Evolutionary conservation across 257 asterid species (phyloP).

Genomic region (Parsonsia alboflavescens): DNA sequence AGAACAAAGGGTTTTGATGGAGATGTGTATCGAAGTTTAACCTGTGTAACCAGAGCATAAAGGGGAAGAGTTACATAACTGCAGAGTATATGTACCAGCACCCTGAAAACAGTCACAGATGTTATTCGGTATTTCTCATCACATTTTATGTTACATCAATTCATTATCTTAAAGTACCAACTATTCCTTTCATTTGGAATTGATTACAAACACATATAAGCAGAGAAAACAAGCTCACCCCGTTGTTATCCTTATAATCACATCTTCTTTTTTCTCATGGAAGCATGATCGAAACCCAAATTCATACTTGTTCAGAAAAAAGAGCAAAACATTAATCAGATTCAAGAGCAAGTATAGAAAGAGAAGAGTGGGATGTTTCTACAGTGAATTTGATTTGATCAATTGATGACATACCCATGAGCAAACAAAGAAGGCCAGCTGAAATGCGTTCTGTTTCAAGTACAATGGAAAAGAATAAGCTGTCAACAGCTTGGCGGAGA

Average conservation of each 20-base stretch:
- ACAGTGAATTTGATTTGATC: background rate
- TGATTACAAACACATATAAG: background rate
- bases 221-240: conserved; percentile 36
- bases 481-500: background rate
- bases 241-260: conserved; percentile 44
- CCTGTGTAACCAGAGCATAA: conserved; percentile 67
- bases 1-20: background rate
- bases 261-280: conserved; percentile 35
- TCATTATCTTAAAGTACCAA: background rate
- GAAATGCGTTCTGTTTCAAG: conserved; percentile 50
- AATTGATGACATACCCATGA: conserved; percentile 42
- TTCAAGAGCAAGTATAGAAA: background rate
- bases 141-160: background rate
- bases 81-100: conserved; percentile 50
- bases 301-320: conserved; percentile 29
- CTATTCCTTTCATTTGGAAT: background rate
- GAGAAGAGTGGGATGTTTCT: background rate
- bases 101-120: conserved; percentile 28
- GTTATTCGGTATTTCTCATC: background rate
- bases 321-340: background rate
- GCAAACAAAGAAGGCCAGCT: conserved; percentile 67
- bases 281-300: conserved; percentile 56
- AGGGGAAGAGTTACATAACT: conserved; percentile 67
- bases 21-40: conserved; percentile 1
- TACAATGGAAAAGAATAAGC: background rate